Evolutionary conservation across 73 alveolate species (phyloP).

Genomic region (Breviolum minutum): DNA sequence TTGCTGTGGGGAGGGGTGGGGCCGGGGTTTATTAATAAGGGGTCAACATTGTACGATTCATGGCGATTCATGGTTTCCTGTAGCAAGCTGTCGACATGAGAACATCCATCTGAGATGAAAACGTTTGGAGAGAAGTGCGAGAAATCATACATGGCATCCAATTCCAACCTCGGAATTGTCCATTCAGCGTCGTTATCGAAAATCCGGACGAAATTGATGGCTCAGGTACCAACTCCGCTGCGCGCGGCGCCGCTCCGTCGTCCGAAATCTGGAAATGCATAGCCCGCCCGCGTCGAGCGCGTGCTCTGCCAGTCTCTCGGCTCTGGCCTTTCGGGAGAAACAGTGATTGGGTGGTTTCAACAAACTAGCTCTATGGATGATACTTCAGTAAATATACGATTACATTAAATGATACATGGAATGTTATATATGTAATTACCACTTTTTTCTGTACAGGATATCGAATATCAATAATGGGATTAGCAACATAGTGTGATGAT

Average conservation of each 20-base stretch:
- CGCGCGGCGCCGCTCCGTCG: constrained; percentile 9
- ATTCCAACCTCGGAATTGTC: neutral
- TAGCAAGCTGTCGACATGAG: too few species aligned
- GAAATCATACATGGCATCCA: constrained; percentile 29
- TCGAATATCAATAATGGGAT: too few species aligned
- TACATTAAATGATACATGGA: neutral
- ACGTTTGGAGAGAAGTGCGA: neutral
- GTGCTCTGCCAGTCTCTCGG: neutral
- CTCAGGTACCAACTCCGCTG: constrained; percentile 15
- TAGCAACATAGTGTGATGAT: too few species aligned
- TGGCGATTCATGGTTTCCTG: too few species aligned
- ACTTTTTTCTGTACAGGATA: neutral
- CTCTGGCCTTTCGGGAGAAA: neutral
- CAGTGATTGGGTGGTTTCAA: neutral
- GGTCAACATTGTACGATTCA: too few species aligned
- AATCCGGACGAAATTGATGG: neutral
- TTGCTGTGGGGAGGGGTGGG: too few species aligned
- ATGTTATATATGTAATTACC: neutral
- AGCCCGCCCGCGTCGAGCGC: neutral
- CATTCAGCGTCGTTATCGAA: neutral
- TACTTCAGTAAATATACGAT: too few species aligned
- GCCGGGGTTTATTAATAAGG: too few species aligned
- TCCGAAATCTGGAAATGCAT: constrained; percentile 8
- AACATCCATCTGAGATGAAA: too few species aligned
- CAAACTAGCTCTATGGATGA: neutral